phyloP scores from a whole-genome alignment of 192 early-diverging fungal genomes.

The Podila epigama region DNA sequence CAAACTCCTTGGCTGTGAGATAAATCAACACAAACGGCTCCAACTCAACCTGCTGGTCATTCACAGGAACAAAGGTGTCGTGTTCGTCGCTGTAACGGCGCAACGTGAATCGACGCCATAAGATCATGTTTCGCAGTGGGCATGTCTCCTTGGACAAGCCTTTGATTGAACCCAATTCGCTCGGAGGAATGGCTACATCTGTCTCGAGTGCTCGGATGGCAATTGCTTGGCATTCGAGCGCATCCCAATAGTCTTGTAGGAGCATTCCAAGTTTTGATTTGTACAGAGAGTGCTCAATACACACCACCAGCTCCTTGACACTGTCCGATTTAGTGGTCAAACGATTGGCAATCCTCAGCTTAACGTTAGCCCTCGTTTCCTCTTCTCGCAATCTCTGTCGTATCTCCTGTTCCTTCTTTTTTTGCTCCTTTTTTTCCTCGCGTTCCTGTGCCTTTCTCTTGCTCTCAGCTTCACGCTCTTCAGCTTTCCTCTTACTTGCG shows the following conservation, averaged over 20 bases:
- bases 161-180: background rate
- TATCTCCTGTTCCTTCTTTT: background rate
- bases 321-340: slow-evolving; percentile 23
- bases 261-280: slow-evolving; percentile 28
- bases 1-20: slow-evolving; percentile 26
- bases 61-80: slow-evolving; percentile 23
- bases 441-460: background rate
- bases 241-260: slow-evolving; percentile 13
- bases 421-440: background rate
- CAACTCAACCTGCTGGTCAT: slow-evolving; percentile 12
- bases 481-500: slow-evolving; percentile 1
- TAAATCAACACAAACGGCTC: slow-evolving; percentile 34
- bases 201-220: background rate
- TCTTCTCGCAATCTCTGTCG: background rate
- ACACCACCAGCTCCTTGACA: slow-evolving; percentile 54
- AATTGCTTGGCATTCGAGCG: slow-evolving; percentile 11
- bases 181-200: slow-evolving; percentile 2
- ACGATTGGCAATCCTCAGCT: slow-evolving; percentile 43
- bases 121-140: slow-evolving; percentile 23
- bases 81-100: slow-evolving; percentile 36
- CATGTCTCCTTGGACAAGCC: background rate
- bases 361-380: slow-evolving; percentile 21
- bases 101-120: slow-evolving; percentile 45
- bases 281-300: slow-evolving; percentile 44
- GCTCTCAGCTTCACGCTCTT: background rate